Evolutionary conservation across 495 filamentous ascomycete genomes (phyloP).

Genomic region (Annulohypoxylon maeteangense): DNA sequence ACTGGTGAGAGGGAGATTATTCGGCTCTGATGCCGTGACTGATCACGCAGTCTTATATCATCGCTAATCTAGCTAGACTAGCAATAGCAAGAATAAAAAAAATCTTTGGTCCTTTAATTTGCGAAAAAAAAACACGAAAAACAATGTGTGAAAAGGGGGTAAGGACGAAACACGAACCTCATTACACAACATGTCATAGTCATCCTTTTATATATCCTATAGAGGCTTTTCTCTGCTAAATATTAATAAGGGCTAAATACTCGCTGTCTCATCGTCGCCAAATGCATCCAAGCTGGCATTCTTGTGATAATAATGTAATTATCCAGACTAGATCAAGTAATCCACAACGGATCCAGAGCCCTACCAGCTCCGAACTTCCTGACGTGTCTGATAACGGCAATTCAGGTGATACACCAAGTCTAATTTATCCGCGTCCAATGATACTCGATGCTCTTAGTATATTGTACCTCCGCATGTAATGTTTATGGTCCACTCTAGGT

Average conservation of each 20-base stretch:
- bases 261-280: conserved; percentile 2
- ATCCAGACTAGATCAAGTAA: conserved; percentile 27
- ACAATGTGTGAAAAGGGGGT: neutral
- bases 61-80: neutral
- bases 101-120: conserved; percentile 1
- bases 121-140: too few relatives aligned
- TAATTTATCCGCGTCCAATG: conserved; percentile 40
- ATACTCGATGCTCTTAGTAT: neutral
- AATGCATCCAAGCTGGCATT: neutral
- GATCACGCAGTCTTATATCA: neutral
- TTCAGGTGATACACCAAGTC: conserved; percentile 4
- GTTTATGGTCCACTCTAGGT: too few relatives aligned
- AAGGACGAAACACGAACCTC: neutral
- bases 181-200: neutral
- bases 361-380: conserved; percentile 20
- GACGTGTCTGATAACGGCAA: conserved; percentile 25
- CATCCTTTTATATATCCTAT: conserved; percentile 9
- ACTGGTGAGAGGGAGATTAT: neutral
- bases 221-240: conserved; percentile 14
- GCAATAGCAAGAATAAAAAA: neutral
- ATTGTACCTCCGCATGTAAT: neutral
- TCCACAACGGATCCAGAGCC: neutral
- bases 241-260: conserved; percentile 23
- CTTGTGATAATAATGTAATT: conserved; percentile 18
- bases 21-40: neutral